A percentile compares a stretch with the other conserved stretches of the same genome.
These are phyloP conservation scores for Cairneyella variabilis DNA, from an alignment of 495 filamentous ascomycete genomes.

Conservation along the genomic window DNA sequence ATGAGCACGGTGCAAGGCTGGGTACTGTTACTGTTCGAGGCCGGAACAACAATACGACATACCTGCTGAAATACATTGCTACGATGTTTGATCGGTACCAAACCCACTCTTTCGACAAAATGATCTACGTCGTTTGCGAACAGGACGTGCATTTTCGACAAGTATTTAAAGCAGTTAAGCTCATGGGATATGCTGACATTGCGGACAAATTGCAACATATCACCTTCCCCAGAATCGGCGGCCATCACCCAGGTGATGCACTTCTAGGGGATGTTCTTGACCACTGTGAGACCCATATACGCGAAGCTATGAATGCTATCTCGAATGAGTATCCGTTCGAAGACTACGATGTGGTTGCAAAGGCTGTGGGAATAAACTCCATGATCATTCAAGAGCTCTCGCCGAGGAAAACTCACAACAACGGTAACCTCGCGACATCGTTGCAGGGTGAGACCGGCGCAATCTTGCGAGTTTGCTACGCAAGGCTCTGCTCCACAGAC, in stretches of 20 bases:
- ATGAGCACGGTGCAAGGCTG: not conserved
- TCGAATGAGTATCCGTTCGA: not conserved
- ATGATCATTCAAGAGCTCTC: conserved; percentile 73
- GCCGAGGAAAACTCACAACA: conserved; percentile 63
- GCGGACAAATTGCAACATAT: conserved; percentile 63
- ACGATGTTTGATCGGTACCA: conserved; percentile 60
- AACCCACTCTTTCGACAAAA: conserved; percentile 58
- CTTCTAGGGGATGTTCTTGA: conserved; percentile 41
- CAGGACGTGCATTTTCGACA: conserved; percentile 72
- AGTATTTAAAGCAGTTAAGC: conserved; percentile 68
- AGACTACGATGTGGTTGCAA: not conserved
- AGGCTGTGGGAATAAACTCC: conserved; percentile 59
- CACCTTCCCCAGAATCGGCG: conserved; percentile 66
- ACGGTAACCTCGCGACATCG: conserved; percentile 61
- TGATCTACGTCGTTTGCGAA: conserved; percentile 72
- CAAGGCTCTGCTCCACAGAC: conserved; percentile 62
- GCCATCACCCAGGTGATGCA: conserved; percentile 52
- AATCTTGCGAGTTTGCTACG: conserved; percentile 67
- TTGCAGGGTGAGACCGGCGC: conserved; percentile 71
- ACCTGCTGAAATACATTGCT: conserved; percentile 71
- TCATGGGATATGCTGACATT: conserved; percentile 61
- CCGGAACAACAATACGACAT: conserved; percentile 64
- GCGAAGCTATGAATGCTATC: not conserved
- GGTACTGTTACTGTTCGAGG: conserved; percentile 44
- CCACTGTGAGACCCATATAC: conserved; percentile 36